A percentile compares a stretch with the other conserved stretches of the same genome.
Evolutionary conservation across 2,329 filamentous ascomycete genomes (phyloP).

Genomic region (Tolypocladium tundrense): DNA sequence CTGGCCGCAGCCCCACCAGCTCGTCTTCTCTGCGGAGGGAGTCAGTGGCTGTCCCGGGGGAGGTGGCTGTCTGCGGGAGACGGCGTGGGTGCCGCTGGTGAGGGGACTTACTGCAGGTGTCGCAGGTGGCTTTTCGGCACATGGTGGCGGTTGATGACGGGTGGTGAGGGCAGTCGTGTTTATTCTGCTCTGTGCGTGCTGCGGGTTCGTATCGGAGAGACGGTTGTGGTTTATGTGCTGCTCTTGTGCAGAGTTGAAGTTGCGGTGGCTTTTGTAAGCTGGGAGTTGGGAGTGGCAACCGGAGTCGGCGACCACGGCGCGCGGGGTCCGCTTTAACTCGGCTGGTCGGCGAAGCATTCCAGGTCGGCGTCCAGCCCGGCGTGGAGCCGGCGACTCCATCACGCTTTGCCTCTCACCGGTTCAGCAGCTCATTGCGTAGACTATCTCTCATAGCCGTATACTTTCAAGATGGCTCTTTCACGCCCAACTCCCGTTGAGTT

Average conservation of each 20-base stretch:
- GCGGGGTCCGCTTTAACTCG: background rate
- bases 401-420: background rate
- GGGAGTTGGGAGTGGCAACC: background rate
- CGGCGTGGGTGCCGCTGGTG: background rate
- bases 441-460: no score
- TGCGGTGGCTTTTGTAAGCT: background rate
- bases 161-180: background rate
- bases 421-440: no score
- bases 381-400: background rate
- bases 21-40: constrained; percentile 37
- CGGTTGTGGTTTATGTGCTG: no score
- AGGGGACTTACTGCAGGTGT: constrained; percentile 45
- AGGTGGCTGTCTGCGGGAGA: background rate
- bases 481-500: background rate
- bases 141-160: constrained; percentile 26
- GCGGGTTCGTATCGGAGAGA: background rate
- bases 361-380: background rate
- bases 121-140: constrained; percentile 56
- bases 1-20: constrained; percentile 56
- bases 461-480: no score
- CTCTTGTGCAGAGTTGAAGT: background rate
- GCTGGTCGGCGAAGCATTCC: background rate
- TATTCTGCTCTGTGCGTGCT: accelerated
- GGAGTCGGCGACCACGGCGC: background rate
- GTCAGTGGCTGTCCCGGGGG: no score